Evolutionary conservation across 306 rosid genomes (phyloP).

Genomic region (Trifolium dubium): DNA sequence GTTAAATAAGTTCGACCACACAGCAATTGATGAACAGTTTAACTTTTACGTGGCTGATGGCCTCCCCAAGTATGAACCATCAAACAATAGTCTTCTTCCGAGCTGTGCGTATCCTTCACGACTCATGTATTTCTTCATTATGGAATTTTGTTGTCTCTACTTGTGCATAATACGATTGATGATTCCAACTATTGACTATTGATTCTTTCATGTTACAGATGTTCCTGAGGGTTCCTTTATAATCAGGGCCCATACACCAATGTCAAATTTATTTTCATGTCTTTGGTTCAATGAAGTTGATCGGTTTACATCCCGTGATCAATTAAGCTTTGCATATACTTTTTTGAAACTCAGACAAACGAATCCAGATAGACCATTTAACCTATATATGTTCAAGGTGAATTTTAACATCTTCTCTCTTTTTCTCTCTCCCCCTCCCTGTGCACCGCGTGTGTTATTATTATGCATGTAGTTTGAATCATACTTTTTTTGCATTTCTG

Average conservation of each 20-base stretch:
- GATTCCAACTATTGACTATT: conserved; percentile 37
- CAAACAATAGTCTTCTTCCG: conserved; percentile 67
- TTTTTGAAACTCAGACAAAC: conserved; percentile 80
- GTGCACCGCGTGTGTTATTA: background rate
- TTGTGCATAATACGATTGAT: conserved; percentile 27
- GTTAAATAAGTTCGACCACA: conserved; percentile 79
- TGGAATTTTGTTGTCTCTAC: conserved; percentile 32
- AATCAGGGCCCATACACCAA: conserved; percentile 90
- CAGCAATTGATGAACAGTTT: conserved; percentile 82
- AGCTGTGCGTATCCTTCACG: conserved; percentile 69
- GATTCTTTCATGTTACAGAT: conserved; percentile 55
- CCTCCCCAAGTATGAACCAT: conserved; percentile 75
- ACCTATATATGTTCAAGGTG: conserved; percentile 86
- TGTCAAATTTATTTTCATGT: conserved; percentile 92
- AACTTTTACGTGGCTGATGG: conserved; percentile 81
- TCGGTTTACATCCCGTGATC: conserved; percentile 96
- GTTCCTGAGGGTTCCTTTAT: conserved; percentile 98
- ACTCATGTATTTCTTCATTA: conserved; percentile 32
- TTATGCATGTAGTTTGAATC: background rate
- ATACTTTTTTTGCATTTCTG: conserved; percentile 6
- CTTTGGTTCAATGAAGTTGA: conserved; percentile 98
- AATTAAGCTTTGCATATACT: conserved; percentile 91
- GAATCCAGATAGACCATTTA: conserved; percentile 73
- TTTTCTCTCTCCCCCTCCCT: background rate
- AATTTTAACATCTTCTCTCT: background rate